Conservation (phyloP, 257 asterid species). For the Ocimum tenuiflorum region DNA sequence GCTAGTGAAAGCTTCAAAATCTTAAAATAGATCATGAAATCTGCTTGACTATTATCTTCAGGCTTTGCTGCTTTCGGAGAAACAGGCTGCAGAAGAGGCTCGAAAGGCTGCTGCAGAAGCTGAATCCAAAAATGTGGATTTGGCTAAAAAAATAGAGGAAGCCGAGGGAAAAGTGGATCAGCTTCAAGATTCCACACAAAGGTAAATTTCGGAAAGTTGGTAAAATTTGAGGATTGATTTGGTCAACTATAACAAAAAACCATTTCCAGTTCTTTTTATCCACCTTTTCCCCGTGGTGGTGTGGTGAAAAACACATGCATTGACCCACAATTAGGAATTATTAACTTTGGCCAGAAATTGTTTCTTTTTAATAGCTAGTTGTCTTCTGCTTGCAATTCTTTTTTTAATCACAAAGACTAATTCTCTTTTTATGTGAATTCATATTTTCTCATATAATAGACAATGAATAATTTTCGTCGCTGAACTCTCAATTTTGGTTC, state of each 20-base stretch:
- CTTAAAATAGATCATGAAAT: slow-evolving; percentile 3
- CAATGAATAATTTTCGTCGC: no score
- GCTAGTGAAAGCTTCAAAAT: neutral
- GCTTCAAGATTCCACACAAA: slow-evolving; percentile 79
- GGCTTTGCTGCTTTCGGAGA: slow-evolving; percentile 71
- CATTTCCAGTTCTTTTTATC: neutral
- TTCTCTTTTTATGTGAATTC: no score
- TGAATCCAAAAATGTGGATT: slow-evolving; percentile 51
- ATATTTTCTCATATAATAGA: no score
- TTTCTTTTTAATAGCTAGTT: no score
- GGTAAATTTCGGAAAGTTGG: slow-evolving; percentile 37
- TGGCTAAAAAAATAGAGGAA: slow-evolving; percentile 58
- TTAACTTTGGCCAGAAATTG: neutral
- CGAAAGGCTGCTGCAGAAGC: slow-evolving; percentile 51
- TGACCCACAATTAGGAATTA: neutral
- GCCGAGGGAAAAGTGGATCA: slow-evolving; percentile 66
- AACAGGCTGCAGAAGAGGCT: slow-evolving; percentile 62
- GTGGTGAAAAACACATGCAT: neutral
- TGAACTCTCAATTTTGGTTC: no score
- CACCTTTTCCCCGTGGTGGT: neutral
- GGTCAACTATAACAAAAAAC: neutral
- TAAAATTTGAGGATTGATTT: neutral
- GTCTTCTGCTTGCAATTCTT: no score
- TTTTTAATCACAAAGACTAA: no score
- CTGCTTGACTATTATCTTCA: slow-evolving; percentile 27